Conservation (phyloP, 2,329 filamentous ascomycete genomes). For the Fusarium sp. region DNA sequence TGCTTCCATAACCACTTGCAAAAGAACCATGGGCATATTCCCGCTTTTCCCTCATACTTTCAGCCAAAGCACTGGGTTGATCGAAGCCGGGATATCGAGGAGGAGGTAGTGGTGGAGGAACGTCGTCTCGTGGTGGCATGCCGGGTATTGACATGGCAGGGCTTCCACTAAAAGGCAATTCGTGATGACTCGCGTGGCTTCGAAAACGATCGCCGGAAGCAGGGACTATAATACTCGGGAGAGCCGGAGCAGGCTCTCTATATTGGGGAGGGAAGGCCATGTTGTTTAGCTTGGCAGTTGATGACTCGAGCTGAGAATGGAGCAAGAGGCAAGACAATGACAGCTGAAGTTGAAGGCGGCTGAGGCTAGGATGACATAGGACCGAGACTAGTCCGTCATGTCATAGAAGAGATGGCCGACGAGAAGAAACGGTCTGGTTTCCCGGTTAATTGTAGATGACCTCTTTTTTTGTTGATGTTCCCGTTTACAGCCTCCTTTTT, state of each 20-base stretch:
- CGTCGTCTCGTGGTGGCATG: conserved; percentile 46
- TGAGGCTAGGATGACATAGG: conserved; percentile 40
- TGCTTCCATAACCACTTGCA: conserved; percentile 55
- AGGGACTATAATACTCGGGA: conserved; percentile 53
- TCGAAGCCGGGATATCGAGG: conserved; percentile 53
- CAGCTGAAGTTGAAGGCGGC: conserved; percentile 41
- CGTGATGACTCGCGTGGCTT: conserved; percentile 43
- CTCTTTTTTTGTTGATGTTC: not conserved
- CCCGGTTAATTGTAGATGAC: not conserved
- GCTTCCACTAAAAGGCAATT: conserved; percentile 50
- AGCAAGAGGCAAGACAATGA: conserved; percentile 40
- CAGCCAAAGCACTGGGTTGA: conserved; percentile 42
- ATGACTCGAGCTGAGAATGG: conserved; percentile 41
- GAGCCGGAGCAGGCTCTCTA: conserved; percentile 49
- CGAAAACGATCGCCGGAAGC: conserved; percentile 45
- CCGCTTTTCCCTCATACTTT: conserved; percentile 48
- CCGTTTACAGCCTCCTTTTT: conserved; percentile 24
- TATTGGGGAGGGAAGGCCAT: conserved; percentile 54
- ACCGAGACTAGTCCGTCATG: conserved; percentile 43
- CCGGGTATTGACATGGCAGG: conserved; percentile 58
- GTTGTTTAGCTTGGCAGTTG: conserved; percentile 36
- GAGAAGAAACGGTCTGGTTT: conserved; percentile 17
- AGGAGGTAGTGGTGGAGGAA: conserved; percentile 60
- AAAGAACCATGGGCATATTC: conserved; percentile 47
- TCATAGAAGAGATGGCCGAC: conserved; percentile 39